Evolutionary conservation across 1,284 basidiomycete genomes (phyloP), one percentile per base, ranked within the genome.

Genomic region (Rhodotorula sp.): DNA sequence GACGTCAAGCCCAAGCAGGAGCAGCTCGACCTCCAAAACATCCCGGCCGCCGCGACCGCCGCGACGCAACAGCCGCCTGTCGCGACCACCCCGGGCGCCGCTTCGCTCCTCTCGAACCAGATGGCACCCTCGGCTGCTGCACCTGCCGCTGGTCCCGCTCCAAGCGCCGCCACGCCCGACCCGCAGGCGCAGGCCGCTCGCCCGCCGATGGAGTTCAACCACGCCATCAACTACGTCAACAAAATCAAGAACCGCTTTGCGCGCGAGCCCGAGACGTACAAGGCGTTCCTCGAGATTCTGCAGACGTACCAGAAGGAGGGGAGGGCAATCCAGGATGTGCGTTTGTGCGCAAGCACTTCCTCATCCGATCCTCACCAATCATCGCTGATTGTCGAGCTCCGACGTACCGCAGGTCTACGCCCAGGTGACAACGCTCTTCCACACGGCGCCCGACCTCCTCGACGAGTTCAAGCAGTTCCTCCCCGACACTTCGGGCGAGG

Each of bases 281-380:
- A 98, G 84, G 90, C 94, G 80, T 99, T 99, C 83, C 85, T 99
- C 78, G 96, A 99, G 84, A 96, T 99, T 67, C 84, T 99, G 76
- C 97, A 99, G 85, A 91, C 92, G 44, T 98, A 97, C 83, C 95
- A 98, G 82, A 95, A 94, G 81, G 94, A 97, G 80, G 92, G 93
- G 79, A 87, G 88, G 71, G 89, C 91, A 76, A 87, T 92, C 48
- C 89, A 91, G 73, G 94, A 97, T 80, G 94, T 94, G 81, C 82
- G 66, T 21, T 36, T 1, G 19, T 12, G 17, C 7, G 32, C 22
- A 29, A 10, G 21, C 17, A 15, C 9, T 21, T 8, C 34, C 32
- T n/a, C 39, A 1, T 27, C 36, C 27, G 25, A 3, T 27, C 50
- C 57, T 70, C 61, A 2, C 5, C 22, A 7, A n/a, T 25, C 1